phyloP scores from a whole-genome alignment of 1,284 basidiomycete genomes.

The Papiliotrema fonsecae region DNA sequence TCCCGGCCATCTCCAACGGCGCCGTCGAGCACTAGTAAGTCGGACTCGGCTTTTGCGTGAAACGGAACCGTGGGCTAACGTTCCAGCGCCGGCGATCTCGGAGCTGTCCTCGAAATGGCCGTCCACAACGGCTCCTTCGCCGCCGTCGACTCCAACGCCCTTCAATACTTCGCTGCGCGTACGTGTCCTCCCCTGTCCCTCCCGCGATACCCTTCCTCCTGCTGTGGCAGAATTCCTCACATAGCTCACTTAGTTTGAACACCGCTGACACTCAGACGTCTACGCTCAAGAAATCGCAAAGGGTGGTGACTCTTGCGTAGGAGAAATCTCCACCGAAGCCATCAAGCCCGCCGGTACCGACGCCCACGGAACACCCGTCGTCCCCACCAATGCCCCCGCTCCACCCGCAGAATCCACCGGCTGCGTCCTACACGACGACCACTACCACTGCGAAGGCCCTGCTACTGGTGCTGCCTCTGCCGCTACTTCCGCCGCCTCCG shows the following conservation, averaged over 20 bases:
- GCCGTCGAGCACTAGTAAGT: conserved; percentile 39
- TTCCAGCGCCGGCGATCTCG: conserved; percentile 35
- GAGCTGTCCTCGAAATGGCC: conserved; percentile 43
- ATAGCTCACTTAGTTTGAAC: too few species aligned
- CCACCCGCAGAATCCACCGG: not conserved
- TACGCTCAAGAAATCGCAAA: conserved; percentile 42
- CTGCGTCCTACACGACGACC: too few species aligned
- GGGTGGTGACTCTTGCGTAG: conserved; percentile 40
- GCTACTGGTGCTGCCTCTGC: conserved; percentile 8
- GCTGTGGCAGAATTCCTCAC: too few species aligned
- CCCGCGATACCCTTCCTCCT: too few species aligned
- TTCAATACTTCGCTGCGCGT: conserved; percentile 48
- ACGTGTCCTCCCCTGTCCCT: conserved; percentile 4
- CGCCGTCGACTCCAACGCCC: conserved; percentile 43
- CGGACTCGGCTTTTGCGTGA: not conserved
- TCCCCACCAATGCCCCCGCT: not conserved
- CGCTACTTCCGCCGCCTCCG: conserved; percentile 4
- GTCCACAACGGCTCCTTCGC: conserved; percentile 35
- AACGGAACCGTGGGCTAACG: not conserved
- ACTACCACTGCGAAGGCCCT: conserved; percentile 7
- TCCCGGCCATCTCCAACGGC: conserved; percentile 39
- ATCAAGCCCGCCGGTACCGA: conserved; percentile 1
- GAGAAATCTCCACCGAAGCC: too few species aligned
- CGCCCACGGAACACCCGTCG: too few species aligned
- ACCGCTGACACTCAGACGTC: conserved; percentile 23